Conservation (phyloP, 306 rosid genomes). For the Corylus avellana region DNA sequence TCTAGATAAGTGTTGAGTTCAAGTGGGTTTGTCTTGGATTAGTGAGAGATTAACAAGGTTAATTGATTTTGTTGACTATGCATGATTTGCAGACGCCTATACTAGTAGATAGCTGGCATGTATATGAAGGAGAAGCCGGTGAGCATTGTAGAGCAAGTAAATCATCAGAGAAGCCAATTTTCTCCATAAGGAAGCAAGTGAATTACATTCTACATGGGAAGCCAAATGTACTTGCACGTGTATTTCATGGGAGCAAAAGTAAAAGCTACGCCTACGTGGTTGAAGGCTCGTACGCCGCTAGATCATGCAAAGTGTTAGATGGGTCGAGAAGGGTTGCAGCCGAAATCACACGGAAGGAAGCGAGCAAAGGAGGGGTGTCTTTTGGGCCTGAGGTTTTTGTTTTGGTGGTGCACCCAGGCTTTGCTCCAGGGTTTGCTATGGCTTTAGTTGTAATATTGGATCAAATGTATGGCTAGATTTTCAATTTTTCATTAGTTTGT, state of each 20-base stretch:
- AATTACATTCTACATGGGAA: conserved; percentile 42
- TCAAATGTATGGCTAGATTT: conserved; percentile 61
- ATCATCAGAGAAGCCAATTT: conserved; percentile 46
- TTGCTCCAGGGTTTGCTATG: conserved; percentile 76
- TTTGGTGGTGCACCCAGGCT: conserved; percentile 60
- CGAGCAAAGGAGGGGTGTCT: conserved; percentile 48
- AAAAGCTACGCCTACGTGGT: conserved; percentile 42
- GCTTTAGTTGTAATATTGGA: conserved; percentile 69
- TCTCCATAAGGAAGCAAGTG: conserved; percentile 54
- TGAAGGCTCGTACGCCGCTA: conserved; percentile 61
- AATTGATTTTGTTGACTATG: neutral
- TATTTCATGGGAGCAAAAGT: conserved; percentile 35
- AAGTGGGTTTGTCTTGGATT: too few species aligned
- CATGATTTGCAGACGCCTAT: conserved; percentile 53
- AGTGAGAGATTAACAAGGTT: too few species aligned
- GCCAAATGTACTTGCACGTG: conserved; percentile 46
- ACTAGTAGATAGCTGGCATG: conserved; percentile 56
- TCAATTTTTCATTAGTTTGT: too few species aligned
- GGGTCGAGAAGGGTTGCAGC: conserved; percentile 56
- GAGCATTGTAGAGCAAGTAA: conserved; percentile 7
- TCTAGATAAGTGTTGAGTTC: too few species aligned
- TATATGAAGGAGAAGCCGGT: conserved; percentile 64
- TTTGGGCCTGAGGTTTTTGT: conserved; percentile 77
- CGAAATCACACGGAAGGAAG: conserved; percentile 73
- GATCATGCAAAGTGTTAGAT: conserved; percentile 72